Conservation (phyloP, 352 stramenopile genomes). For the Phytophthora kernoviae region DNA sequence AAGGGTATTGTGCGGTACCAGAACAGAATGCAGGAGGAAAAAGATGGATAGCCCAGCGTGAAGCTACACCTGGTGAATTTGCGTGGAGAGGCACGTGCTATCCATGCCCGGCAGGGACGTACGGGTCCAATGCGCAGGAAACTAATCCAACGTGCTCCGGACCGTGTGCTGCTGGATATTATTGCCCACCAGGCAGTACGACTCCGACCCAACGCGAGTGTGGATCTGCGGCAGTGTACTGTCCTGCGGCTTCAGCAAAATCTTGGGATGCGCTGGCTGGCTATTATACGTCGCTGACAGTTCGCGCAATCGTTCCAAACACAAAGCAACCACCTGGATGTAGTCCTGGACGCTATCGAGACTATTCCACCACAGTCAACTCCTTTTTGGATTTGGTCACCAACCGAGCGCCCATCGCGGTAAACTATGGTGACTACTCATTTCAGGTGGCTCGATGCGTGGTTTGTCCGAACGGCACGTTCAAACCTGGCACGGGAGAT, state of each 20-base stretch:
- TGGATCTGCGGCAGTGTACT: constrained; percentile 52
- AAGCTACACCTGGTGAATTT: constrained; percentile 56
- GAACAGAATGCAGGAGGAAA: constrained; percentile 2
- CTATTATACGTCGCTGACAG: constrained; percentile 58
- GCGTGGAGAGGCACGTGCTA: constrained; percentile 60
- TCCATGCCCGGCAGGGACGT: constrained; percentile 68
- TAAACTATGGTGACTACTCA: constrained; percentile 62
- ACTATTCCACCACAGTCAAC: constrained; percentile 23
- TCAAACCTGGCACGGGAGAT: constrained; percentile 65
- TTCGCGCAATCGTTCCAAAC: constrained; percentile 17
- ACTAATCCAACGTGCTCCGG: constrained; percentile 57
- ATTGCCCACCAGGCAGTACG: constrained; percentile 58
- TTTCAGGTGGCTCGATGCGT: constrained; percentile 66
- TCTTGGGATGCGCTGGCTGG: constrained; percentile 32
- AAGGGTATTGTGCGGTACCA: constrained; percentile 42
- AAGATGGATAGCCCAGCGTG: constrained; percentile 34
- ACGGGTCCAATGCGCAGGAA: constrained; percentile 47
- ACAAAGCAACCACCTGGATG: constrained; percentile 22
- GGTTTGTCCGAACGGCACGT: constrained; percentile 67
- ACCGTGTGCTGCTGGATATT: constrained; percentile 68
- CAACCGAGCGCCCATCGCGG: constrained; percentile 43
- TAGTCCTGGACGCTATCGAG: constrained; percentile 29
- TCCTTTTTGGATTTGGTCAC: constrained; percentile 53
- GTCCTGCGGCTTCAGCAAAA: constrained; percentile 35
- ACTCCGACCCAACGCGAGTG: constrained; percentile 51